These are phyloP conservation scores for Delonix regia DNA, from an alignment of 306 rosid genomes.

Conservation along the genomic window DNA sequence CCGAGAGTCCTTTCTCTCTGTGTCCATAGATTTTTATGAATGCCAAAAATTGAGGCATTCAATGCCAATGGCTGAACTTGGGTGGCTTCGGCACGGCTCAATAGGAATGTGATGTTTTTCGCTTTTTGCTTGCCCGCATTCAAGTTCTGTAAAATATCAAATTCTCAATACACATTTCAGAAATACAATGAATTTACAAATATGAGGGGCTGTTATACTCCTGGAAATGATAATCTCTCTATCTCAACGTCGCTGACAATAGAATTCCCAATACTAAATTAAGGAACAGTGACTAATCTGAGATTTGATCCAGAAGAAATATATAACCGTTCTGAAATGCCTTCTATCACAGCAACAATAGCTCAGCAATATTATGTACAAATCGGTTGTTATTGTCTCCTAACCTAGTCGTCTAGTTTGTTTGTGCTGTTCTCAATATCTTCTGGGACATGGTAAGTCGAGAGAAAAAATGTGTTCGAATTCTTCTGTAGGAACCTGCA, in stretches of 20 bases:
- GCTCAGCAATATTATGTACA: conserved; percentile 35
- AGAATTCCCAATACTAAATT: not conserved
- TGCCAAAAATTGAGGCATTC: too few relatives aligned
- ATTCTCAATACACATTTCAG: conserved; percentile 14
- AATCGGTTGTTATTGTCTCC: conserved; percentile 23
- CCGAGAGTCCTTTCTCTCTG: too few relatives aligned
- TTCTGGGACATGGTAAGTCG: conserved; percentile 66
- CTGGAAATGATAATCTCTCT: conserved; percentile 12
- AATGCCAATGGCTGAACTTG: too few relatives aligned
- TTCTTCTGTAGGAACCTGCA: conserved; percentile 79
- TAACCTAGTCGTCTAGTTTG: conserved; percentile 44
- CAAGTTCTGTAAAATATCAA: not conserved
- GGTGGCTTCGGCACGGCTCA: too few relatives aligned
- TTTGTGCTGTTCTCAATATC: conserved; percentile 58
- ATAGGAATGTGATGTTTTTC: too few relatives aligned
- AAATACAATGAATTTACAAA: conserved; percentile 14
- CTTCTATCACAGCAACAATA: conserved; percentile 31
- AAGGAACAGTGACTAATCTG: conserved; percentile 6
- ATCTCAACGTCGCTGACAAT: not conserved
- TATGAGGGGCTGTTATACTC: conserved; percentile 20
- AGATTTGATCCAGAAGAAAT: not conserved
- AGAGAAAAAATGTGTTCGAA: conserved; percentile 64
- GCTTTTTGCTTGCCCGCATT: too few relatives aligned
- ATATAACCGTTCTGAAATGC: conserved; percentile 24
- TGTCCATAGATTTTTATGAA: too few relatives aligned